Percentiles rank a stretch among this genome's conserved stretches.
phyloP scores from a whole-genome alignment of 768 basidiomycete genomes.

The Imleria badia region DNA sequence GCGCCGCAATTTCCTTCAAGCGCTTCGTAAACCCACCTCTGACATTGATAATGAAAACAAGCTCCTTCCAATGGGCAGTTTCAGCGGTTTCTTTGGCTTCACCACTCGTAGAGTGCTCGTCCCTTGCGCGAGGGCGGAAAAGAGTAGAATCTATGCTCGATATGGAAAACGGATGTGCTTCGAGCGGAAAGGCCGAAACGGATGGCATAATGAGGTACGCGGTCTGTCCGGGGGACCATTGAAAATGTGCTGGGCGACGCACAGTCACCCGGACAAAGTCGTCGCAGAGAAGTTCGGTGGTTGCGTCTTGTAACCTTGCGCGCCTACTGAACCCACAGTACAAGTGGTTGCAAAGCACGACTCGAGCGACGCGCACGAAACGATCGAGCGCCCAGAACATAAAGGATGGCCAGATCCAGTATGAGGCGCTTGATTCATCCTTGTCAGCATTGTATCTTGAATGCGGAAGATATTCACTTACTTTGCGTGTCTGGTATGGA shows the following conservation, averaged over 20 bases:
- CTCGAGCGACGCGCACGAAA: conserved; percentile 44
- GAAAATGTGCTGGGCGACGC: conserved; percentile 45
- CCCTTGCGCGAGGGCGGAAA: conserved; percentile 5
- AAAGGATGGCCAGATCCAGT: conserved; percentile 34
- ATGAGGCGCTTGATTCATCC: conserved; percentile 7
- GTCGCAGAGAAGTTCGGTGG: conserved; percentile 43
- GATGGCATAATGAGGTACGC: conserved; percentile 51
- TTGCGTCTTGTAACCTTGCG: conserved; percentile 34
- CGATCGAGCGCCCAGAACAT: conserved; percentile 46
- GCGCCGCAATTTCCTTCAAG: conserved; percentile 35
- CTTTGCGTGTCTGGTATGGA: conserved; percentile 33
- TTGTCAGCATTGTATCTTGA: not conserved
- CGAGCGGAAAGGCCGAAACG: conserved; percentile 44
- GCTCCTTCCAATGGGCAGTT: conserved; percentile 34
- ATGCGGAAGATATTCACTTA: conserved; percentile 6
- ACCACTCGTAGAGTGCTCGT: not conserved
- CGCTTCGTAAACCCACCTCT: conserved; percentile 59
- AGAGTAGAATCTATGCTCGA: conserved; percentile 37
- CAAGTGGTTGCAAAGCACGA: conserved; percentile 43
- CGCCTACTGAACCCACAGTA: conserved; percentile 34
- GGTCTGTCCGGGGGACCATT: conserved; percentile 54
- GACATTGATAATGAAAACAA: conserved; percentile 60
- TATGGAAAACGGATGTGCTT: conserved; percentile 66
- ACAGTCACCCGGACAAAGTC: conserved; percentile 49
- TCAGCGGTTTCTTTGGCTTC: not conserved